Evolutionary conservation across 1,139 yeast genomes (phyloP).

Genomic region (Pichia sp.): DNA sequence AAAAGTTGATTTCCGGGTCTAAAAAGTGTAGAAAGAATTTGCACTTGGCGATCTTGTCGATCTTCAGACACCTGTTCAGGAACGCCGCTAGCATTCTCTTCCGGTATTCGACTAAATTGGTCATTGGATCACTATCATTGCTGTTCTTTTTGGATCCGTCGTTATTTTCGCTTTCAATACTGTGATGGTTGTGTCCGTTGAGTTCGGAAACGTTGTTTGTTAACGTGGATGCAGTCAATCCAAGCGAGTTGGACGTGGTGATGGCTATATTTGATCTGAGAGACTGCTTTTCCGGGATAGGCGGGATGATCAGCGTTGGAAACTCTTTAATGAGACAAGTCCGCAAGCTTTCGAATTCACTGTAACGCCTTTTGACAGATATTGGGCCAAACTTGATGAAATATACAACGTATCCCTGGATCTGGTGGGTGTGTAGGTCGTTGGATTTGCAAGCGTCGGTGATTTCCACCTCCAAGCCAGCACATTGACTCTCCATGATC

Average conservation of each 20-base stretch:
- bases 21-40: slow-evolving; percentile 72
- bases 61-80: slow-evolving; percentile 68
- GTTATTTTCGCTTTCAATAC: slow-evolving; percentile 3
- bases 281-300: slow-evolving; percentile 92
- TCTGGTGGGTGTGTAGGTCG: slow-evolving; percentile 56
- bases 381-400: slow-evolving; percentile 66
- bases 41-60: slow-evolving; percentile 54
- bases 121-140: slow-evolving; percentile 7
- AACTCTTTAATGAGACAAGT: slow-evolving; percentile 66
- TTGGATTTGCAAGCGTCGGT: slow-evolving; percentile 76
- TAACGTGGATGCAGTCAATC: slow-evolving; percentile 14
- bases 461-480: slow-evolving; percentile 48
- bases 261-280: slow-evolving; percentile 31
- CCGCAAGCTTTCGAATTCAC: slow-evolving; percentile 86
- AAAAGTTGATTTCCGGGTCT: slow-evolving; percentile 78
- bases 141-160: slow-evolving; percentile 1
- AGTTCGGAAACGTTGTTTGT: slow-evolving; percentile 2
- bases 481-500: slow-evolving; percentile 30
- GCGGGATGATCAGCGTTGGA: slow-evolving; percentile 85
- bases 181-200: slow-evolving; percentile 2
- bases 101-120: slow-evolving; percentile 53
- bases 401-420: slow-evolving; percentile 67
- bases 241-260: slow-evolving; percentile 29
- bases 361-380: slow-evolving; percentile 78
- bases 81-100: slow-evolving; percentile 78